Percentiles rank a stretch among this genome's conserved stretches.
Evolutionary conservation across 495 filamentous ascomycete genomes (phyloP).

Genomic region (Beverwykella pulmonaria): DNA sequence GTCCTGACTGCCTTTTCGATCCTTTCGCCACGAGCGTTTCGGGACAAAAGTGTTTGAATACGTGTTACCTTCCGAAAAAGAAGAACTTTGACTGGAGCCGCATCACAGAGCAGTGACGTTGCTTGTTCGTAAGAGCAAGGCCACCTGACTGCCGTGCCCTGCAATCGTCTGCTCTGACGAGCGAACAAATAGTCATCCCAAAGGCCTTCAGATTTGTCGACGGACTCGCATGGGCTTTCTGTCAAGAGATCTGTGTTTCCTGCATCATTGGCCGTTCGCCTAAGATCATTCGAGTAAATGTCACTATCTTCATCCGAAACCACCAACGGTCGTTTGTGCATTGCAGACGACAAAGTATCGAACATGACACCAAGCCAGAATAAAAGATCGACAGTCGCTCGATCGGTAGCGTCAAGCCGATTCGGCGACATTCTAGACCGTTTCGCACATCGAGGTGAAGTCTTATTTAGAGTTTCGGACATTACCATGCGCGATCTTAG

Average conservation of each 20-base stretch:
- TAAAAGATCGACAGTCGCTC: slow-evolving; percentile 49
- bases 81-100: slow-evolving; percentile 54
- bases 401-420: slow-evolving; percentile 42
- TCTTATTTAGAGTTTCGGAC: slow-evolving; percentile 9
- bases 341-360: slow-evolving; percentile 54
- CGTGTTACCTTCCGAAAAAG: slow-evolving; percentile 53
- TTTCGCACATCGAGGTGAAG: slow-evolving; percentile 4
- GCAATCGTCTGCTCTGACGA: slow-evolving; percentile 26
- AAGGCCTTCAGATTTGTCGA: slow-evolving; percentile 21
- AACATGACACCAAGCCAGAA: slow-evolving; percentile 58
- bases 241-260: neutral
- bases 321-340: slow-evolving; percentile 50
- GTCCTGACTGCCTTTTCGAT: slow-evolving; percentile 49
- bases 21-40: slow-evolving; percentile 28
- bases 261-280: neutral
- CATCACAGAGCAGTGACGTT: slow-evolving; percentile 47
- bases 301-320: slow-evolving; percentile 55
- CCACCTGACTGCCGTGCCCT: slow-evolving; percentile 42
- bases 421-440: neutral
- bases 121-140: slow-evolving; percentile 52
- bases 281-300: slow-evolving; percentile 34
- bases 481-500: slow-evolving; percentile 36
- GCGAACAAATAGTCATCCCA: slow-evolving; percentile 48
- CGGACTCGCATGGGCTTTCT: neutral
- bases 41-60: slow-evolving; percentile 49